Evolutionary conservation across 2,329 filamentous ascomycete species (phyloP).

Genomic region (Didymella pinodella): DNA sequence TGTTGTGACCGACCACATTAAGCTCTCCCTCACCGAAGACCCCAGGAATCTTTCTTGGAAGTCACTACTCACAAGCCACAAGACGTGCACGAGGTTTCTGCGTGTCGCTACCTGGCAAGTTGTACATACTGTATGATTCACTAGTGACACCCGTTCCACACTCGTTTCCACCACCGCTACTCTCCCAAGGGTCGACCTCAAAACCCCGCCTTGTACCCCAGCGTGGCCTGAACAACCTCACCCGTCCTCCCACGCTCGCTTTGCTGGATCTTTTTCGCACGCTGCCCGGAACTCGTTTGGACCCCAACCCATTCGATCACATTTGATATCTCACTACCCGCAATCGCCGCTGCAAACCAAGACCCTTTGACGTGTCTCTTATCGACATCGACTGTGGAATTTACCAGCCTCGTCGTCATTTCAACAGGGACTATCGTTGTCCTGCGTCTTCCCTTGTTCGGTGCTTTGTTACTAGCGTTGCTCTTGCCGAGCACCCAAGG

Average conservation of each 20-base stretch:
- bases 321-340: not conserved
- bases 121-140: constrained; percentile 19
- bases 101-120: constrained; percentile 18
- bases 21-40: constrained; percentile 19
- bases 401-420: constrained; percentile 1
- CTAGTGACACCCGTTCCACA: constrained; percentile 43
- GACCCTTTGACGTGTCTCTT: constrained; percentile 10
- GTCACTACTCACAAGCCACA: constrained; percentile 28
- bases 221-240: constrained; percentile 21
- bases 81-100: constrained; percentile 36
- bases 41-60: constrained; percentile 7
- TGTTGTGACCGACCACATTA: constrained; percentile 22
- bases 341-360: not conserved
- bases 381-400: constrained; percentile 6
- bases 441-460: constrained; percentile 25
- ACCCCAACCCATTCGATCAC: constrained; percentile 18
- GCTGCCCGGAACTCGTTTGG: constrained; percentile 9
- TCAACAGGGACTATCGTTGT: constrained; percentile 1
- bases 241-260: constrained; percentile 30
- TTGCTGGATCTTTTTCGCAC: constrained; percentile 12
- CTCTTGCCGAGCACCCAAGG: constrained; percentile 23
- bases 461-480: constrained; percentile 26
- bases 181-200: constrained; percentile 28
- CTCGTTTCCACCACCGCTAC: constrained; percentile 43
- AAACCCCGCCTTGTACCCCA: constrained; percentile 31